These are phyloP conservation scores for Oryza longistaminata DNA, from an alignment of 176 grass and related monocot genomes.

Conservation along the genomic window DNA sequence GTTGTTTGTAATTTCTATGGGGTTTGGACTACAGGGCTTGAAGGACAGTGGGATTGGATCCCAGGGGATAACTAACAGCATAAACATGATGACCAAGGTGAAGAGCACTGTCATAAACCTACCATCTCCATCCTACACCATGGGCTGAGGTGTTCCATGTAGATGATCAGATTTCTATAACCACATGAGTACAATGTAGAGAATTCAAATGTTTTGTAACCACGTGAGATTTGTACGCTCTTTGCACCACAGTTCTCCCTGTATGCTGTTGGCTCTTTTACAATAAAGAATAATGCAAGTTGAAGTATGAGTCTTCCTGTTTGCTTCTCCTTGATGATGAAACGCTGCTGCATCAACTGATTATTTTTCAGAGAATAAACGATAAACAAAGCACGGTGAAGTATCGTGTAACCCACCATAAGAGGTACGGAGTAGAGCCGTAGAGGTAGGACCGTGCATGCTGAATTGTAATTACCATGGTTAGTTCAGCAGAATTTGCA, in stretches of 20 bases:
- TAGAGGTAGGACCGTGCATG: not conserved
- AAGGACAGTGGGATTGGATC: constrained; percentile 99
- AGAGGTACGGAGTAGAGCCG: not conserved
- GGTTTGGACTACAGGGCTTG: constrained; percentile 61
- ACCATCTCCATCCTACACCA: constrained; percentile 85
- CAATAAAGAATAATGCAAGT: constrained; percentile 29
- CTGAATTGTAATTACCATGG: not conserved
- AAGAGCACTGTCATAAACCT: constrained; percentile 98
- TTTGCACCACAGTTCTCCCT: constrained; percentile 13
- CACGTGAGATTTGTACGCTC: constrained; percentile 21
- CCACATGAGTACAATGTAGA: constrained; percentile 28
- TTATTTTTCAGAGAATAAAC: not conserved
- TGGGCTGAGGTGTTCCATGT: constrained; percentile 61
- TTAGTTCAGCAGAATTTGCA: not conserved
- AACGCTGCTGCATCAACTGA: not conserved
- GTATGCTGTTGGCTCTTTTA: constrained; percentile 34
- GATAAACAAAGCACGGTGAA: not conserved
- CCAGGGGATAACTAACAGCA: constrained; percentile 97
- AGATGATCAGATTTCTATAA: constrained; percentile 16
- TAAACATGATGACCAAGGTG: constrained; percentile 99
- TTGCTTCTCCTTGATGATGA: not conserved
- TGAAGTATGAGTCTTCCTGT: not conserved
- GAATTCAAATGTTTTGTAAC: constrained; percentile 40
- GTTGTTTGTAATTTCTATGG: not conserved
- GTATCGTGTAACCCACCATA: not conserved